Evolutionary conservation across 441 rosid species (phyloP).

Genomic region (Sinapis alba): DNA sequence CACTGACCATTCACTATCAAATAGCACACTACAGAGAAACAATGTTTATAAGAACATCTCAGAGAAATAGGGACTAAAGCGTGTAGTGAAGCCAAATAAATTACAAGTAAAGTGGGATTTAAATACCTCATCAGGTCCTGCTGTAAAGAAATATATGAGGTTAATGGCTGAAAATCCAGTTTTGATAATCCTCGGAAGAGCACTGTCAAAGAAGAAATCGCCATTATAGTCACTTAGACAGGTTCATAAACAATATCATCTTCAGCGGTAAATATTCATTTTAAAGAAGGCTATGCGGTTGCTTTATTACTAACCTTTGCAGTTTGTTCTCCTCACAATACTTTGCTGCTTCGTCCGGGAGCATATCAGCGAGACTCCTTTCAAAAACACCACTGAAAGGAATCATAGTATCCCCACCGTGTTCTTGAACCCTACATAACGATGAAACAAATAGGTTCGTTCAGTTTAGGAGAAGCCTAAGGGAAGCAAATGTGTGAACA

Average conservation of each 20-base stretch:
- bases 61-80: constrained; percentile 7
- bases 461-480: neutral
- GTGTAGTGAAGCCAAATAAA: neutral
- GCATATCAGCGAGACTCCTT: constrained; percentile 82
- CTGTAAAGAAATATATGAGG: constrained; percentile 97
- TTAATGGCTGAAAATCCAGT: constrained; percentile 95
- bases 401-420: constrained; percentile 89
- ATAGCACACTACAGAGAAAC: neutral
- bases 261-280: constrained; percentile 1
- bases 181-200: constrained; percentile 96
- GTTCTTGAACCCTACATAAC: constrained; percentile 89
- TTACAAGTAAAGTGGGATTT: constrained; percentile 8
- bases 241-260: neutral
- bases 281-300: constrained; percentile 6
- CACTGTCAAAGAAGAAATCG: too few species aligned
- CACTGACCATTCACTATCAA: neutral
- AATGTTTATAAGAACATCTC: neutral
- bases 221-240: neutral
- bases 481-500: neutral
- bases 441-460: constrained; percentile 3
- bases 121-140: constrained; percentile 96
- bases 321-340: constrained; percentile 97
- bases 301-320: constrained; percentile 70
- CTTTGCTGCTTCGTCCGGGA: constrained; percentile 71
- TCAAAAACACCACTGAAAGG: constrained; percentile 91